phyloP scores from a whole-genome alignment of 2,329 filamentous ascomycete species.

The Curvularia verruculosa region DNA sequence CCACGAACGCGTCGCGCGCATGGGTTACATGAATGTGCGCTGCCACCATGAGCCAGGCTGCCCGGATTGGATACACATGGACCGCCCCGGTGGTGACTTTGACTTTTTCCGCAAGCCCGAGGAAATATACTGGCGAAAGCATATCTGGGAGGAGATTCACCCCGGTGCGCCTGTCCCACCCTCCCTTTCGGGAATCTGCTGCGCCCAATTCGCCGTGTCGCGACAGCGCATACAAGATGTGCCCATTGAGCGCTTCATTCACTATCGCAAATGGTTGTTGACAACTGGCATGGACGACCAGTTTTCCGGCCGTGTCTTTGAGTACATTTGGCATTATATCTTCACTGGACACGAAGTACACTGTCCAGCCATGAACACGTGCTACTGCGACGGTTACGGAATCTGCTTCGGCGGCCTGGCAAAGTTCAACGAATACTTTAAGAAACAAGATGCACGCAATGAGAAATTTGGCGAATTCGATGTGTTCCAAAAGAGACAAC shows the following conservation, averaged over 20 bases:
- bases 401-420: slow-evolving; percentile 63
- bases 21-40: slow-evolving; percentile 66
- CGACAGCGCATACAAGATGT: slow-evolving; percentile 57
- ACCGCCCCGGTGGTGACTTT: slow-evolving; percentile 48
- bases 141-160: slow-evolving; percentile 52
- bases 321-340: slow-evolving; percentile 52
- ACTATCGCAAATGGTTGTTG: slow-evolving; percentile 60
- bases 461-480: slow-evolving; percentile 51
- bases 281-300: slow-evolving; percentile 47
- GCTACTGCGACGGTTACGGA: slow-evolving; percentile 70
- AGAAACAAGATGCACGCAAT: slow-evolving; percentile 52
- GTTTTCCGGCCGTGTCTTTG: slow-evolving; percentile 48
- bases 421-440: slow-evolving; percentile 58
- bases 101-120: slow-evolving; percentile 50
- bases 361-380: slow-evolving; percentile 49
- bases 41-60: slow-evolving; percentile 65
- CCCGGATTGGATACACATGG: slow-evolving; percentile 62
- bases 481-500: slow-evolving; percentile 47
- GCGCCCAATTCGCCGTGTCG: slow-evolving; percentile 62
- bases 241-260: slow-evolving; percentile 58
- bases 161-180: slow-evolving; percentile 48
- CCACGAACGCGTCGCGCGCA: slow-evolving; percentile 56
- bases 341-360: slow-evolving; percentile 49
- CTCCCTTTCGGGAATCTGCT: slow-evolving; percentile 56
- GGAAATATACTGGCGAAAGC: slow-evolving; percentile 44